Evolutionary conservation across 441 rosid species (phyloP).

Genomic region (Croton laevigatus): DNA sequence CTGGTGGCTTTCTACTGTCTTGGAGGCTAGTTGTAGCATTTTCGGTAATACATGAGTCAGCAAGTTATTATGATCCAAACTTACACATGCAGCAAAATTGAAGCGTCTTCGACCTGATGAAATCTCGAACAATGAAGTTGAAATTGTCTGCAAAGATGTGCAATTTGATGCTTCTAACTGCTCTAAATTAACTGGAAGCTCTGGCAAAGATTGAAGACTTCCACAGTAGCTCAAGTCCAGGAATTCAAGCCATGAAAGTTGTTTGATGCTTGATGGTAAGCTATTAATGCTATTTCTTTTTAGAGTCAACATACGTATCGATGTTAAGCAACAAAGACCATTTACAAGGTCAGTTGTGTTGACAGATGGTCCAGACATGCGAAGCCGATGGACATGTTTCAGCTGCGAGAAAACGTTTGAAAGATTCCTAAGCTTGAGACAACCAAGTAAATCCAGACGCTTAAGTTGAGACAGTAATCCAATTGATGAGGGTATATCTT

Average conservation of each 20-base stretch:
- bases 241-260: conserved; percentile 1
- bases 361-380: background rate
- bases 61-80: background rate
- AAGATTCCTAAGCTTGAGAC: conserved; percentile 8
- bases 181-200: background rate
- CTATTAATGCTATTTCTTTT: background rate
- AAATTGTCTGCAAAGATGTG: background rate
- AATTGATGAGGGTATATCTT: background rate
- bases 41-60: no score
- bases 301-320: background rate
- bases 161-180: background rate
- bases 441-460: background rate
- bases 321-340: background rate
- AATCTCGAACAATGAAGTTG: background rate
- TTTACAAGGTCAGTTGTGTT: no score
- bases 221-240: background rate
- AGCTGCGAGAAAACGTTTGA: background rate
- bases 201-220: conserved; percentile 1
- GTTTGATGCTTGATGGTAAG: background rate
- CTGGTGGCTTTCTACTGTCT: no score
- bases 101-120: background rate
- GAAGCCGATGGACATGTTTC: background rate
- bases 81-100: background rate
- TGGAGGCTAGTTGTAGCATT: no score
- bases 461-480: background rate